Percentiles rank a stretch among this genome's conserved stretches.
Evolutionary conservation across 495 filamentous ascomycete genomes (phyloP).

Genomic region (Aspergillus coremiiformis): DNA sequence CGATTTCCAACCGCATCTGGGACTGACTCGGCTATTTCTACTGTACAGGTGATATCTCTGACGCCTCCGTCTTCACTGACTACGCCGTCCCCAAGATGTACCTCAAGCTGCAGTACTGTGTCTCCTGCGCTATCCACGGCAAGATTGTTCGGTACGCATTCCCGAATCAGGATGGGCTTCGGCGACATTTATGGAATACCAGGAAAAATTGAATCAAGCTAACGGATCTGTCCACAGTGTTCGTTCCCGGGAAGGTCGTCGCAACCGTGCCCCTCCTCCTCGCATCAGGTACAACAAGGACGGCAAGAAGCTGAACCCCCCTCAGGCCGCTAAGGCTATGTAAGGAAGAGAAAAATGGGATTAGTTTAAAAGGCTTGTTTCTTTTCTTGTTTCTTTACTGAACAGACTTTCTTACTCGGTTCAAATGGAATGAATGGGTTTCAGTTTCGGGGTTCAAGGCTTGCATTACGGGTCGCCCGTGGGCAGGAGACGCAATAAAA

Average conservation of each 20-base stretch:
- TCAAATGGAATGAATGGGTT: constrained; percentile 23
- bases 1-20: not conserved
- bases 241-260: constrained; percentile 91
- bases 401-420: constrained; percentile 17
- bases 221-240: constrained; percentile 53
- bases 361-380: constrained; percentile 23
- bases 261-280: constrained; percentile 97
- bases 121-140: constrained; percentile 99
- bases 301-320: constrained; percentile 98
- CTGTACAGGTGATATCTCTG: constrained; percentile 91
- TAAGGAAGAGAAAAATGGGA: constrained; percentile 42
- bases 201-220: not conserved
- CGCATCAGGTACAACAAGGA: constrained; percentile 99
- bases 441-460: constrained; percentile 21
- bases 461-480: constrained; percentile 1
- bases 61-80: constrained; percentile 97
- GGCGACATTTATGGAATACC: not conserved
- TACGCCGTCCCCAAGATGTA: constrained; percentile 99
- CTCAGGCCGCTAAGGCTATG: constrained; percentile 64
- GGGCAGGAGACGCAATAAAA: constrained; percentile 5
- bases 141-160: constrained; percentile 96
- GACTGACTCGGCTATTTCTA: constrained; percentile 11
- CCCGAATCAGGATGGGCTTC: not conserved
- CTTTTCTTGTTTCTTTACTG: constrained; percentile 12
- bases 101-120: constrained; percentile 99